Conservation (phyloP, 2,329 filamentous ascomycete species). For the Calonectria ilicicola region DNA sequence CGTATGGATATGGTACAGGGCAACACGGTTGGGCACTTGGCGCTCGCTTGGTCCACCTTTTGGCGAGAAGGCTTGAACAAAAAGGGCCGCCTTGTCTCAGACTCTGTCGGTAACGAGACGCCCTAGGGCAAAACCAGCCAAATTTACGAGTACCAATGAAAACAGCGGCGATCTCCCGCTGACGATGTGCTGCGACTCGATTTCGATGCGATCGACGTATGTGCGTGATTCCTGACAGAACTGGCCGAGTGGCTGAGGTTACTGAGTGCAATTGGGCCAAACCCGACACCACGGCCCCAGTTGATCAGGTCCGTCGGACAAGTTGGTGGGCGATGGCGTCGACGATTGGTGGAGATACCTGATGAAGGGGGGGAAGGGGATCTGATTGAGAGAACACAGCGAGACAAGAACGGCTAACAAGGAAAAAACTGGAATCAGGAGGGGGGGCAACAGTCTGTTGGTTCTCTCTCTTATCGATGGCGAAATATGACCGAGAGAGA, state of each 20-base stretch:
- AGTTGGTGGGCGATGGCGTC: constrained; percentile 12
- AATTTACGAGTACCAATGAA: constrained; percentile 8
- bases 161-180: constrained; percentile 41
- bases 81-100: neutral
- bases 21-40: neutral
- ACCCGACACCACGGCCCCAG: constrained; percentile 16
- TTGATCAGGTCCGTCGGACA: neutral
- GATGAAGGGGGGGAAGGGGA: neutral
- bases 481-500: neutral
- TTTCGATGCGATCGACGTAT: constrained; percentile 34
- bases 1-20: neutral
- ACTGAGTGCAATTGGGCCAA: constrained; percentile 17
- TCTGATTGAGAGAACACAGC: constrained; percentile 8
- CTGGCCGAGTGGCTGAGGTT: constrained; percentile 13
- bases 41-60: constrained; percentile 10
- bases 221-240: constrained; percentile 25
- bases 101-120: neutral
- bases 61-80: constrained; percentile 2
- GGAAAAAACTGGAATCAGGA: neutral
- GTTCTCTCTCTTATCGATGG: constrained; percentile 1
- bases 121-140: constrained; percentile 4
- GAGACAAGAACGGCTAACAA: constrained; percentile 16
- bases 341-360: constrained; percentile 15
- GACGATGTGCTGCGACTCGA: constrained; percentile 33
- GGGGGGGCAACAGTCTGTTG: neutral